These are phyloP conservation scores for Inga leiocalycina DNA, from an alignment of 306 rosid species.

Conservation along the genomic window DNA sequence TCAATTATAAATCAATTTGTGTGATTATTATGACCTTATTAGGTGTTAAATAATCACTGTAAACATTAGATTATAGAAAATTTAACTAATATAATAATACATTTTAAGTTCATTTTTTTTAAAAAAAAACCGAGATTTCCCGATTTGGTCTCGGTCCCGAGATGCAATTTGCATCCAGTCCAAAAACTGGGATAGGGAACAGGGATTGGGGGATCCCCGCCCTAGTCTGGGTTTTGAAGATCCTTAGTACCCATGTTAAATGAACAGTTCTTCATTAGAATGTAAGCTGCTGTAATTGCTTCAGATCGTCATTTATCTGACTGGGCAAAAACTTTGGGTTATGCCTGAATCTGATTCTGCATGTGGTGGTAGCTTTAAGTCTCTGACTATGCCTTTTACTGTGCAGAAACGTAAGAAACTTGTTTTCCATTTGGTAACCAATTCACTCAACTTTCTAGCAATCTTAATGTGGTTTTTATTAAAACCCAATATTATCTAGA, in stretches of 20 bases:
- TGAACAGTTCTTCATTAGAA: conserved; percentile 1
- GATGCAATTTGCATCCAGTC: too few species aligned
- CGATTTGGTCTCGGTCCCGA: too few species aligned
- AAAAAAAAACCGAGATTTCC: too few species aligned
- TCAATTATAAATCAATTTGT: too few species aligned
- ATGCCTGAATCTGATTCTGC: conserved; percentile 7
- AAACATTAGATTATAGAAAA: too few species aligned
- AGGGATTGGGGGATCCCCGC: too few species aligned
- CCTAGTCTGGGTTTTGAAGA: too few species aligned
- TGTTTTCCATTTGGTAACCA: conserved; percentile 89
- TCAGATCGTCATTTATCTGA: conserved; percentile 11
- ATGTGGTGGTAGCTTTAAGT: conserved; percentile 28
- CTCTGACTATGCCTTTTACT: conserved; percentile 34
- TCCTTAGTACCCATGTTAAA: background rate
- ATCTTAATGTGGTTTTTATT: conserved; percentile 91
- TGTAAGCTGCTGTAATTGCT: background rate
- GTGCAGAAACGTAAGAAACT: conserved; percentile 78
- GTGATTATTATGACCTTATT: too few species aligned
- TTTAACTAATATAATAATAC: too few species aligned
- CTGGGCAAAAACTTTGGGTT: background rate
- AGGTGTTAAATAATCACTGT: too few species aligned
- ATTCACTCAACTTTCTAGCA: conserved; percentile 85
- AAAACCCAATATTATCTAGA: conserved; percentile 46
- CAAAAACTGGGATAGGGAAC: too few species aligned
- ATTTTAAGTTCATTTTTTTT: too few species aligned